These are phyloP conservation scores for Arxiozyma slooffiae DNA, from an alignment of 1,139 yeast species.

Conservation along the genomic window DNA sequence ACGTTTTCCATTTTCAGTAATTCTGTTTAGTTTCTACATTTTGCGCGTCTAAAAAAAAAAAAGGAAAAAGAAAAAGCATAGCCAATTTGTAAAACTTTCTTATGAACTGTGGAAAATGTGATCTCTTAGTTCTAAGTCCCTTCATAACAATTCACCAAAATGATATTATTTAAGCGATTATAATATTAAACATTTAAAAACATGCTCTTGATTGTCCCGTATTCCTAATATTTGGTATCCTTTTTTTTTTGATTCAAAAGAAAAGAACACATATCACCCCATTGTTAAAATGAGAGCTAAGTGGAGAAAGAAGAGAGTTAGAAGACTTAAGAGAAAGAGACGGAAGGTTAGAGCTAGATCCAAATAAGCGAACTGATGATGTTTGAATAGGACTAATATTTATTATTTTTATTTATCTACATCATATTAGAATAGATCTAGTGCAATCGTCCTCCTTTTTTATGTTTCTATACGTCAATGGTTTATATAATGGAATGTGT, in stretches of 20 bases:
- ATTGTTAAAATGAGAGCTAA: constrained; percentile 62
- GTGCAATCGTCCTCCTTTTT: not conserved
- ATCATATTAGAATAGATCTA: not conserved
- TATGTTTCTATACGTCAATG: not conserved
- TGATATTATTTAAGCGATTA: constrained; percentile 1
- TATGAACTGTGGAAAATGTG: not conserved
- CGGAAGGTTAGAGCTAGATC: constrained; percentile 99
- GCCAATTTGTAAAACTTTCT: not conserved
- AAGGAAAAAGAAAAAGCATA: not conserved
- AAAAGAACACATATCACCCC: constrained; percentile 13
- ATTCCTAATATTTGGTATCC: not conserved
- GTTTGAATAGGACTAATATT: not conserved
- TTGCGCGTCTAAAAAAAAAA: not conserved
- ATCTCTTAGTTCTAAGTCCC: not conserved
- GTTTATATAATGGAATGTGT: not conserved
- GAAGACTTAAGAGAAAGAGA: constrained; percentile 99
- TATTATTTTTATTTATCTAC: not conserved
- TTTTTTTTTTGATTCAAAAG: not conserved
- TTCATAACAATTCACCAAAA: not conserved
- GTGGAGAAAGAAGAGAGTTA: constrained; percentile 99
- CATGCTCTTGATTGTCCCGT: not conserved
- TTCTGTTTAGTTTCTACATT: not conserved
- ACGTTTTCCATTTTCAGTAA: not conserved
- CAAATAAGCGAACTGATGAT: constrained; percentile 58
- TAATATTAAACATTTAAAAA: not conserved